Evolutionary conservation across 2,329 filamentous ascomycete species (phyloP), one percentile per base, ranked within the genome.

Genomic region (Tolypocladium endophyticum): DNA sequence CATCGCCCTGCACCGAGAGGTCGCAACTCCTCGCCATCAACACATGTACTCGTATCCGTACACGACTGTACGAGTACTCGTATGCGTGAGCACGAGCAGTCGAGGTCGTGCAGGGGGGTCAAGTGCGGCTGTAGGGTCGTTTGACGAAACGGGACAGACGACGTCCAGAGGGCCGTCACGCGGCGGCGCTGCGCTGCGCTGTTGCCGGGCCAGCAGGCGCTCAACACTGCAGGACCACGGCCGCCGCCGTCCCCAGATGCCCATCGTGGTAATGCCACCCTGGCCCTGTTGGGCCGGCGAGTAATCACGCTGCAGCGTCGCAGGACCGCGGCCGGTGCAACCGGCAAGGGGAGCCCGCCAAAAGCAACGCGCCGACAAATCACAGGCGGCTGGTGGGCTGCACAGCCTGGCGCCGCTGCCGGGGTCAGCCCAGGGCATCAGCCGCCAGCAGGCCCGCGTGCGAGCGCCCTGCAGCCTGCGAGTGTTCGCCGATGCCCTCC

Each of bases 141-240:
- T 50, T 50, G 45, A 50, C 45, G 25, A 50, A 50, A 50, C 45
- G 6, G 25, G 43, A 18, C 47, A 30, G 47, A 33, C 9, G 47
- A 33, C 28, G 28, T 52, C 28, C 25, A 30, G 14, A 30, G 3
- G 50, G 50, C 30, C 30, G 50, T 35, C 47, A 52, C 16, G 47
- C 47, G 47, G 25, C 50, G 50, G 3, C 28, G 30, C 28, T 53
- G 50, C 43, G 16, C 43, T 47, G 43, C 28, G 33, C 50, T 55
- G 59, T 60, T 60, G 59, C 59, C 56, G 56, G 56, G 59, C 50
- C 59, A 60, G 56, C 59, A 52, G 16, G 30, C 58, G 16, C 58
- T 60, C 45, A n/a, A 30, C 25, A 30, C 47, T 25, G 53, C 39
- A 59, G 28, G 58, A 50, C 20, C 58, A 43, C 38, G 43, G 36